Base-by-base conservation (phyloP, 345 rosid genomes). In the Hibiscus syriacus region DNA sequence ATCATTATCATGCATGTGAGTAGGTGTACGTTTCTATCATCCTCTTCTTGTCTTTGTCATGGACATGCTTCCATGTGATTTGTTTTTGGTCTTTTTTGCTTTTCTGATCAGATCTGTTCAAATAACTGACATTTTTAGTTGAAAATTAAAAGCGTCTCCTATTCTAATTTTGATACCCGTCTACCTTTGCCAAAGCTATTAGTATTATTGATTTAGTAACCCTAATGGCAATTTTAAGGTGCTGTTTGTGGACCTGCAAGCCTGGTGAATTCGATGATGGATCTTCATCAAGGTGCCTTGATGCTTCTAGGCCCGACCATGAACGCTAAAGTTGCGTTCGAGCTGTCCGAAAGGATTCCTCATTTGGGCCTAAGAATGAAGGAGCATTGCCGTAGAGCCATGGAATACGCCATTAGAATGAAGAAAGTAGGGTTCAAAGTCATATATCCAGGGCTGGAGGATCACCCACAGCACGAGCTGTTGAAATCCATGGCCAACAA, bases 221-320 rank as follows among this genome's bases (percentile, higher is more conserved):
- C 49, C 19, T 13, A 45, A 14, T 45, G 66, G 14, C 1, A 57
- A 14, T 34, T 61, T 43, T 29, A 71, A 91, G 97, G 99, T 4
- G 99, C 96, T 25, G 87, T 89, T 23, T 91, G 98, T 72, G 98
- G 98, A 26, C 87, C 96, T 0, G 95, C 84, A 9, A 80, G 78
- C 74, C 77, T 91, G 9, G 90, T 94, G 81, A 89, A 86, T 78
- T 83, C 90, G n/a, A 91, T 94, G 97, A 89, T 91, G 99, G 97
- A 87, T 69, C 90, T 94, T 10, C 93, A 82, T 68, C 95, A 86
- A 54, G 99, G 99, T n/a, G 11, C 90, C 5, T 50, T 91, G 22
- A 89, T 94, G 99, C 87, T 94, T 7, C 70, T 94, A 0, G 98
- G 99, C 19, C 99, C 99, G 46, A 94, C 99, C 29, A 94, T 91